Base-by-base conservation (phyloP, 805 yeast genomes). In the Metschnikowia lunata region DNA sequence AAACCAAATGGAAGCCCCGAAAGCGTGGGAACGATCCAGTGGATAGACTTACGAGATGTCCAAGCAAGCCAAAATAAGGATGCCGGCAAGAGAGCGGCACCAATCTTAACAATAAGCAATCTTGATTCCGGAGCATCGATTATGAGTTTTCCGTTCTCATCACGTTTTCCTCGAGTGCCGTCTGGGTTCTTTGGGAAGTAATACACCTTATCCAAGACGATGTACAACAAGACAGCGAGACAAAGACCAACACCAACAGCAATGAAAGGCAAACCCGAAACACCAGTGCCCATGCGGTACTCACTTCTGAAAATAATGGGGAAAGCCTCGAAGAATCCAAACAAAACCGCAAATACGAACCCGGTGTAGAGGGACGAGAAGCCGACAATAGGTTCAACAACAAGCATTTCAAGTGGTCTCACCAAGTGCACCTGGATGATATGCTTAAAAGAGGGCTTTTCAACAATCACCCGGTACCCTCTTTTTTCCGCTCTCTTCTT, bases 1-100 rank as follows among this genome's bases (percentile, higher is more conserved):
- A 83, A 83, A 1, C 95, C 93, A 56, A 85, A 79, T 30, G 90
- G 82, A 37, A 84, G 76, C 53, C 95, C 96, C 1, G 91, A 80
- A 44, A 83, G 77, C 23, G 79, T 69, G 7, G 95, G 87, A 9
- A 78, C 84, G 71, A 84, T 81, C 89, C 90, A 86, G 58, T 83
- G 90, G 26, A 85, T 79, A 12, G 61, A 55, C 8, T 40, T 36
- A 54, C 78, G 74, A 8, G 86, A 75, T 3, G 90, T 74, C 95
- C 95, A 86, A 7, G 83, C 95, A 45, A 85, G 69, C 95, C 93
- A 86, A 64, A 86, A 85, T 46, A 86, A 67, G 0, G 85, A 73
- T 33, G 82, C 71, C 5, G 89, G 89, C 48, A 86, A 68, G 12
- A 77, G 75, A 18, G 82, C 60, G 2, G 88, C 79, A 34, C 91